A percentile compares a stretch with the other conserved stretches of the same genome.
phyloP scores from a whole-genome alignment of 2,329 filamentous ascomycete species.

The Fusarium equiseti region DNA sequence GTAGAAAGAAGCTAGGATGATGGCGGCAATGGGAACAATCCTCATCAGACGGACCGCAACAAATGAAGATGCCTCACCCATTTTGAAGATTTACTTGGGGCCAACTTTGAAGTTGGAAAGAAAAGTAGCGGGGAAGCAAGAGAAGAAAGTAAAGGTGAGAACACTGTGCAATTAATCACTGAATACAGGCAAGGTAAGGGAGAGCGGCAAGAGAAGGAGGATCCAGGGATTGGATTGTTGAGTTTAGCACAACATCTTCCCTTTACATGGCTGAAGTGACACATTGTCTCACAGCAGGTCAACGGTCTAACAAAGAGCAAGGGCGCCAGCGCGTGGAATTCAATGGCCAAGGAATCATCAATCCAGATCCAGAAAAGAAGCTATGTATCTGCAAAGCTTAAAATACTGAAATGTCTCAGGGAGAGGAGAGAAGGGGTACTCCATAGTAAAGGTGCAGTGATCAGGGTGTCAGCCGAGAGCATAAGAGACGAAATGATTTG shows the following conservation, averaged over 20 bases:
- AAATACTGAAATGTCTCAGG: background rate
- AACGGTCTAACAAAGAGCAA: background rate
- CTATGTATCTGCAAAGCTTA: background rate
- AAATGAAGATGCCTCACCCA: slow-evolving; percentile 9
- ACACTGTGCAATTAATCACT: background rate
- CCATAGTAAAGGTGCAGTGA: background rate
- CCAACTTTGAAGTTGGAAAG: background rate
- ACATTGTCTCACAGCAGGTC: slow-evolving; percentile 6
- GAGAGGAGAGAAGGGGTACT: background rate
- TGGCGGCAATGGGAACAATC: background rate
- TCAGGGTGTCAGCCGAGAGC: too few species aligned
- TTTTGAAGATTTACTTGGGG: background rate
- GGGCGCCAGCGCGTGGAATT: background rate
- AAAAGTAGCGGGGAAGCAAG: background rate
- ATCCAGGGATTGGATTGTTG: slow-evolving; percentile 2
- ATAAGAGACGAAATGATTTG: too few species aligned
- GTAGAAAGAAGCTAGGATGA: slow-evolving; percentile 1
- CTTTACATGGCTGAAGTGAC: slow-evolving; percentile 14
- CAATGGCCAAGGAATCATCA: background rate
- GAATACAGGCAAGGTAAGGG: slow-evolving; percentile 2
- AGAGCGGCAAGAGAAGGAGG: background rate
- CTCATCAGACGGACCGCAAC: slow-evolving; percentile 2
- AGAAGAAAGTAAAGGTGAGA: background rate
- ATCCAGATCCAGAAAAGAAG: background rate
- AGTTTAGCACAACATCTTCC: slow-evolving; percentile 3